Evolutionary conservation across 257 asterid genomes (phyloP).

Genomic region (Forsythia suspensa): DNA sequence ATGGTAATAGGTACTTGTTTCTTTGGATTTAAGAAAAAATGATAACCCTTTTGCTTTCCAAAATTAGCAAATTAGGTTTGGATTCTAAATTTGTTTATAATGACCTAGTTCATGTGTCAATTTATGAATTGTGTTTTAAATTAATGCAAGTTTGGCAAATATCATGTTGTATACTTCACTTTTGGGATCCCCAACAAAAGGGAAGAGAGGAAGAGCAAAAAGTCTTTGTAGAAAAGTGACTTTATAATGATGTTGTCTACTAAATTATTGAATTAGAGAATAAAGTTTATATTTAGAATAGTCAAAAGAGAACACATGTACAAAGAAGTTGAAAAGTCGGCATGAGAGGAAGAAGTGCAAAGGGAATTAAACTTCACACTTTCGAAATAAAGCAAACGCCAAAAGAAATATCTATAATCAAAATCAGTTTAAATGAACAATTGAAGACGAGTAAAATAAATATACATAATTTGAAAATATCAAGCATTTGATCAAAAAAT

Average conservation of each 20-base stretch:
- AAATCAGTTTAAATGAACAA: too few relatives aligned
- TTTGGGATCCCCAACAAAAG: not conserved
- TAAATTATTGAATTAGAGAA: not conserved
- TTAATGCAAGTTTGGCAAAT: not conserved
- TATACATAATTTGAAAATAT: too few relatives aligned
- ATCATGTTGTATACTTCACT: not conserved
- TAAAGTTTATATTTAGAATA: not conserved
- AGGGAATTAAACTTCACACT: not conserved
- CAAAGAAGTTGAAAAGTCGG: not conserved
- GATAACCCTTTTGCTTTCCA: constrained; percentile 39
- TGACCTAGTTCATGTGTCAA: constrained; percentile 33
- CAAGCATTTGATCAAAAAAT: too few relatives aligned
- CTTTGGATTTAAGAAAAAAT: constrained; percentile 60
- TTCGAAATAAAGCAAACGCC: not conserved
- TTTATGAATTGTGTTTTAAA: constrained; percentile 20
- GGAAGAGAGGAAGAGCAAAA: not conserved
- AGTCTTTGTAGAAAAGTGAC: constrained; percentile 5
- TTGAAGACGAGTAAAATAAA: too few relatives aligned
- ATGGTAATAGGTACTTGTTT: constrained; percentile 37
- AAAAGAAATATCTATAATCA: too few relatives aligned
- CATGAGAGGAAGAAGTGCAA: not conserved
- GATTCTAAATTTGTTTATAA: not conserved
- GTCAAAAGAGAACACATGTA: not conserved
- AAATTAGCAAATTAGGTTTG: constrained; percentile 27
- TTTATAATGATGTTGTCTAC: not conserved